Percentiles rank a stretch among this genome's conserved stretches.
Evolutionary conservation across 2,329 filamentous ascomycete genomes (phyloP).

Genomic region (Colletotrichum kahawae): DNA sequence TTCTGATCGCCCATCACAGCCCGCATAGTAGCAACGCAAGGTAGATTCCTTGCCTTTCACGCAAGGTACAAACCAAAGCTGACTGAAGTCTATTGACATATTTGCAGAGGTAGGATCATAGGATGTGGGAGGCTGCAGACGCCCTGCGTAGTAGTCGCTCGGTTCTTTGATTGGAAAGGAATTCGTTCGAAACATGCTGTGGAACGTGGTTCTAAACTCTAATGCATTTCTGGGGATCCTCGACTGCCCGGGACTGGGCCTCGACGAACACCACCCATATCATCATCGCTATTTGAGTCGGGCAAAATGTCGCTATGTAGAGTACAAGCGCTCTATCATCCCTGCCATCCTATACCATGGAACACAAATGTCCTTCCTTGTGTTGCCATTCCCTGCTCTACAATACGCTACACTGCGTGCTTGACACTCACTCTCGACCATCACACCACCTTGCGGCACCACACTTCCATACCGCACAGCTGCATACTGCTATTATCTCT

Average conservation of each 20-base stretch:
- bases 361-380: background rate
- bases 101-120: background rate
- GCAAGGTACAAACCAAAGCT: slow-evolving; percentile 4
- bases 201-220: slow-evolving; percentile 19
- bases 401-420: background rate
- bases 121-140: background rate
- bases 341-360: background rate
- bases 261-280: background rate
- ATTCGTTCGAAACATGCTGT: slow-evolving; percentile 18
- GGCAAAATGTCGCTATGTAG: background rate
- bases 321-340: background rate
- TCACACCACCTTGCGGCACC: background rate
- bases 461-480: background rate
- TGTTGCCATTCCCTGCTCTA: background rate
- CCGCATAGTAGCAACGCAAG: background rate
- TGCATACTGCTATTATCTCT: background rate
- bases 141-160: background rate
- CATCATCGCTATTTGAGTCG: background rate
- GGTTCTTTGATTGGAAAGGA: slow-evolving; percentile 4
- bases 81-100: background rate
- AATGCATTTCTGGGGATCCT: background rate
- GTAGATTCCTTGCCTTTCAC: background rate
- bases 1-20: background rate
- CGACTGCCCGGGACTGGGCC: background rate
- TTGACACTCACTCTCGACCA: background rate